phyloP scores from a whole-genome alignment of 345 rosid genomes.

The Bruguiera parviflora region DNA sequence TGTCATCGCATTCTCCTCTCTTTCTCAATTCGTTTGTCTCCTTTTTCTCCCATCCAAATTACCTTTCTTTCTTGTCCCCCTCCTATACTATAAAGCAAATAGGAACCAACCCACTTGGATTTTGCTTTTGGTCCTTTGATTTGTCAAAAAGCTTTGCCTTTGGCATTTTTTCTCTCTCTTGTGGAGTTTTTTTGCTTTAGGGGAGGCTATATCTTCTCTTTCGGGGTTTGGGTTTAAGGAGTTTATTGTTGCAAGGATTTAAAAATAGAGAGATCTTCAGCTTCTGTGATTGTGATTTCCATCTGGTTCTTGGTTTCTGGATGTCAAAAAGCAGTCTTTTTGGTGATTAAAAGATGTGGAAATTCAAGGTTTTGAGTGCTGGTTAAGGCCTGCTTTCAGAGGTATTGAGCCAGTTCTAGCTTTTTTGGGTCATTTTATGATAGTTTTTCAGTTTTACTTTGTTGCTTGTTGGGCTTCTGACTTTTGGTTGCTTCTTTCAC shows the following conservation, averaged over 20 bases:
- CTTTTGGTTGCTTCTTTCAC: background rate
- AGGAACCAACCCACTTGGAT: slow-evolving; percentile 19
- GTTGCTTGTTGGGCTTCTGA: slow-evolving; percentile 5
- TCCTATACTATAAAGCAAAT: slow-evolving; percentile 6
- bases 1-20: slow-evolving; percentile 8
- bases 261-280: slow-evolving; percentile 14
- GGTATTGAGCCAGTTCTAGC: background rate
- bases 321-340: background rate
- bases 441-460: background rate
- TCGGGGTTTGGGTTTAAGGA: slow-evolving; percentile 19
- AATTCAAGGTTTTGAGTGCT: slow-evolving; percentile 28
- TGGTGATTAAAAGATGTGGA: slow-evolving; percentile 31
- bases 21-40: background rate
- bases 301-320: slow-evolving; percentile 10
- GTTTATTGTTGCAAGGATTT: slow-evolving; percentile 5
- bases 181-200: slow-evolving; percentile 19
- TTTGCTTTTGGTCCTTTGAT: background rate
- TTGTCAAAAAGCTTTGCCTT: slow-evolving; percentile 14
- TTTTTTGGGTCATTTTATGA: slow-evolving; percentile 1
- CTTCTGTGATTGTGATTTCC: slow-evolving; percentile 1
- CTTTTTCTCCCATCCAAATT: background rate
- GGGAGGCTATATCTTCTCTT: slow-evolving; percentile 10
- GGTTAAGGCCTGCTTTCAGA: slow-evolving; percentile 18
- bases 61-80: background rate
- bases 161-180: background rate